Evolutionary conservation across 192 early-diverging fungal genomes (phyloP), one percentile per base, ranked within the genome.

Genomic region (Ramicandelaber brevisporus): DNA sequence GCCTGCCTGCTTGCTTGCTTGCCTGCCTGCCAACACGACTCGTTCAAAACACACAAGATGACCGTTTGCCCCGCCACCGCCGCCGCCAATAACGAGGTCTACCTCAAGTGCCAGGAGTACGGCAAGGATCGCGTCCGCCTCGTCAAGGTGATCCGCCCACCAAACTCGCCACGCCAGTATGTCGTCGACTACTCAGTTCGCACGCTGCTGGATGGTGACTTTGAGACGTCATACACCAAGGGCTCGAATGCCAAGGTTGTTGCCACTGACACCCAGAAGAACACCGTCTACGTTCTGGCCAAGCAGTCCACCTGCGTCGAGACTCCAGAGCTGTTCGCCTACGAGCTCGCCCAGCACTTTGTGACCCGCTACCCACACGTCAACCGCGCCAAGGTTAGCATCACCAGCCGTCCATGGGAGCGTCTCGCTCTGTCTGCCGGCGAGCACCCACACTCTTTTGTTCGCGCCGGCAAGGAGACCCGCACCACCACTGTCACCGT

Each of bases 251-350:
- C 59, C 46, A 53, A 61, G 31, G 59, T 79, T 12, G 63, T 79
- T 9, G 63, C 76, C 4, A 79, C 76, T 13, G 73, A 79, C 39
- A 66, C 70, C 13, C 56, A 65, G 38, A 79, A 79, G 61, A 79
- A 79, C 53, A 73, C 68, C 14, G 53, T 74, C 38, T 73, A 71
- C 48, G 49, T 66, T 27, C 38, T 78, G 31, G 78, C 74, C 53
- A 78, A 81, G 46, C 52, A 56, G 2, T 59, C 63, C 24, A 46
- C 55, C 17, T 60, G 57, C 29, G 68, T 78, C 38, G 57, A 74
- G 36, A 59, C 57, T 10, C 65, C 72, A 29, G 78, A 81, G 41
- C 39, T 68, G 17, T 81, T 81, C 39, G 72, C 62, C 15, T 36
- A 50, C 5, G 70, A 71, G 46, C 41, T 81, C 24, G 68, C 59